These are phyloP conservation scores for Cryphonectria japonica DNA, from an alignment of 2,329 filamentous ascomycete species.

Conservation along the genomic window DNA sequence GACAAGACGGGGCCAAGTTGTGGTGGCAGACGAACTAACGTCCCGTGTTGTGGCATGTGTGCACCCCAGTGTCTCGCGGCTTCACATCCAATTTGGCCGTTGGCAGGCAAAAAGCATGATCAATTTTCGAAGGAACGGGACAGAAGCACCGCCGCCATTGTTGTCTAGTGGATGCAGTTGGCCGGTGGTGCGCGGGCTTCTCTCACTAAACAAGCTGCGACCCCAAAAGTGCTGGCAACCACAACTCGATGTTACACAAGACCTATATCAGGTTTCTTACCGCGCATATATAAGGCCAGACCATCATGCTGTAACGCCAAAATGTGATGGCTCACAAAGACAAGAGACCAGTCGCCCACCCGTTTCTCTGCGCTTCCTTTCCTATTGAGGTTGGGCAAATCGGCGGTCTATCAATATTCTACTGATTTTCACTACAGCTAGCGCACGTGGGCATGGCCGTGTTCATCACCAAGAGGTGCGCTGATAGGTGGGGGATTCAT, in stretches of 20 bases:
- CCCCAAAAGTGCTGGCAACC: not conserved
- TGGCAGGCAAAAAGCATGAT: not conserved
- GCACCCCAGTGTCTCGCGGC: constrained; percentile 18
- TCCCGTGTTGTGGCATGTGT: constrained; percentile 7
- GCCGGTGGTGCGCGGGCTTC: not conserved
- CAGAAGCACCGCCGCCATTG: not conserved
- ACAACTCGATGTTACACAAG: not conserved
- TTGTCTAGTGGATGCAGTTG: not conserved
- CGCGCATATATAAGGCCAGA: constrained; percentile 21
- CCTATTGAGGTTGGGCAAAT: constrained; percentile 5
- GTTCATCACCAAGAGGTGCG: not conserved
- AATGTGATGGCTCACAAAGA: constrained; percentile 28
- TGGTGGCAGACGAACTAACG: not conserved
- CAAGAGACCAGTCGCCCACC: constrained; percentile 21
- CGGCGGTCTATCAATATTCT: constrained; percentile 17
- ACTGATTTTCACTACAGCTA: constrained; percentile 18
- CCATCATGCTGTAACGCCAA: constrained; percentile 15
- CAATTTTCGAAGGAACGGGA: not conserved
- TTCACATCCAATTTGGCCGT: constrained; percentile 25
- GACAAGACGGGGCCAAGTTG: not conserved
- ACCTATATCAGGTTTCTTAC: constrained; percentile 16
- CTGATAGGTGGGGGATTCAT: not conserved
- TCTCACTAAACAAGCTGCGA: not conserved
- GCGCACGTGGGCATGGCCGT: not conserved
- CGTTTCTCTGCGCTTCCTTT: not conserved